These are phyloP conservation scores for Penicillium soppii DNA, from an alignment of 495 filamentous ascomycete species.

Conservation along the genomic window DNA sequence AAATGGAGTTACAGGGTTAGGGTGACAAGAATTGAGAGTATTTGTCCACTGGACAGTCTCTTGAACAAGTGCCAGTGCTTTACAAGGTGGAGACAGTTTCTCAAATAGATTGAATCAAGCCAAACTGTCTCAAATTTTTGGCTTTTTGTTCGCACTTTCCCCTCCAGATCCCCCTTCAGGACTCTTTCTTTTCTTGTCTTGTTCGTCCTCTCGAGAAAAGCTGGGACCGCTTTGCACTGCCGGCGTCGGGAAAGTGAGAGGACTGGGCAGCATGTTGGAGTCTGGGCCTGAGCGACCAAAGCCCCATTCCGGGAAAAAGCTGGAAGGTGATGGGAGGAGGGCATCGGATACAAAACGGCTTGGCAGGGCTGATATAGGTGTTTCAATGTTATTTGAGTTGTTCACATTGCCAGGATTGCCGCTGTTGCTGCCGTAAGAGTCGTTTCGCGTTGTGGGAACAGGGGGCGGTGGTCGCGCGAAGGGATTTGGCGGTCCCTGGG, in stretches of 20 bases:
- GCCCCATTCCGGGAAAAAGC: conserved; percentile 92
- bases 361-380: conserved; percentile 94
- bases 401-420: conserved; percentile 63
- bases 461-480: conserved; percentile 83
- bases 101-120: neutral
- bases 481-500: conserved; percentile 89
- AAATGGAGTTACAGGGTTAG: conserved; percentile 1
- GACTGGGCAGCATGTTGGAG: conserved; percentile 83
- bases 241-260: conserved; percentile 88
- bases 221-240: conserved; percentile 68
- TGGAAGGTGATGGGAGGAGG: conserved; percentile 81
- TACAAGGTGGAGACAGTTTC: neutral
- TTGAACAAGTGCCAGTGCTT: neutral
- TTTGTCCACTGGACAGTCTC: conserved; percentile 15
- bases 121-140: conserved; percentile 36
- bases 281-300: conserved; percentile 63
- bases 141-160: conserved; percentile 45
- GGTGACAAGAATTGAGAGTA: conserved; percentile 1
- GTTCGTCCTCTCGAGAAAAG: conserved; percentile 60
- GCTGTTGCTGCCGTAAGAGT: conserved; percentile 56
- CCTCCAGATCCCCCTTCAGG: conserved; percentile 44
- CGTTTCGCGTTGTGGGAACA: conserved; percentile 31
- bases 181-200: conserved; percentile 54
- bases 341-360: conserved; percentile 84
- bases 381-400: conserved; percentile 80